Percentiles rank a stretch among this genome's conserved stretches.
phyloP scores from a whole-genome alignment of 208 protist species.

The Blechomonas ayalai region DNA sequence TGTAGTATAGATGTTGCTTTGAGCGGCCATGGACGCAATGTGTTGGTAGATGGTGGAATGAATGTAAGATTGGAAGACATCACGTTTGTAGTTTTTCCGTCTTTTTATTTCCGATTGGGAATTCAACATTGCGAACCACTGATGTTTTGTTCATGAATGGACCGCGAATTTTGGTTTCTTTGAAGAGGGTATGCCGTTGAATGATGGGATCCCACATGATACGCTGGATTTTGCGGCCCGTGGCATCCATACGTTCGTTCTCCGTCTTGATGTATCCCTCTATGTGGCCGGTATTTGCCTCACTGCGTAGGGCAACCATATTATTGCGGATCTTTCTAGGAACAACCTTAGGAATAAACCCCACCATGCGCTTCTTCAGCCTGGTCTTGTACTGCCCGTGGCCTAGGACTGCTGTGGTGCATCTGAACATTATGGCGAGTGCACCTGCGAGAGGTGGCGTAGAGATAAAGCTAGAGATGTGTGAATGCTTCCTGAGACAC shows the following conservation, averaged over 20 bases:
- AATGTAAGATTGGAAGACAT: background rate
- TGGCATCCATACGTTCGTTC: slow-evolving; percentile 60
- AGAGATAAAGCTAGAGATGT: background rate
- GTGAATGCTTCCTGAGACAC: too few relatives aligned
- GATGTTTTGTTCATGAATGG: slow-evolving; percentile 74
- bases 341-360: slow-evolving; percentile 79
- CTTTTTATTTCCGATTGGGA: slow-evolving; percentile 22
- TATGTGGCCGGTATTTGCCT: slow-evolving; percentile 80
- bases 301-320: slow-evolving; percentile 69
- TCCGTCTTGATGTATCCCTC: slow-evolving; percentile 82
- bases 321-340: slow-evolving; percentile 80
- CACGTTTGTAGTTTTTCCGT: too few relatives aligned
- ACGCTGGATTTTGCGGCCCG: slow-evolving; percentile 72
- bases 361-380: slow-evolving; percentile 84
- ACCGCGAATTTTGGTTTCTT: slow-evolving; percentile 71
- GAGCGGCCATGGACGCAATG: background rate
- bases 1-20: too few relatives aligned
- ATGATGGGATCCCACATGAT: slow-evolving; percentile 73
- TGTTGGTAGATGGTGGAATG: background rate
- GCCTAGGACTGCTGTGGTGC: slow-evolving; percentile 22
- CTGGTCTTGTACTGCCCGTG: slow-evolving; percentile 84
- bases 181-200: slow-evolving; percentile 68
- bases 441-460: background rate
- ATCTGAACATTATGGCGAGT: slow-evolving; percentile 23
- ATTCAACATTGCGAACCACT: slow-evolving; percentile 59